Conservation (phyloP, 192 early-diverging fungal genomes). For the Backusella macrospora region DNA sequence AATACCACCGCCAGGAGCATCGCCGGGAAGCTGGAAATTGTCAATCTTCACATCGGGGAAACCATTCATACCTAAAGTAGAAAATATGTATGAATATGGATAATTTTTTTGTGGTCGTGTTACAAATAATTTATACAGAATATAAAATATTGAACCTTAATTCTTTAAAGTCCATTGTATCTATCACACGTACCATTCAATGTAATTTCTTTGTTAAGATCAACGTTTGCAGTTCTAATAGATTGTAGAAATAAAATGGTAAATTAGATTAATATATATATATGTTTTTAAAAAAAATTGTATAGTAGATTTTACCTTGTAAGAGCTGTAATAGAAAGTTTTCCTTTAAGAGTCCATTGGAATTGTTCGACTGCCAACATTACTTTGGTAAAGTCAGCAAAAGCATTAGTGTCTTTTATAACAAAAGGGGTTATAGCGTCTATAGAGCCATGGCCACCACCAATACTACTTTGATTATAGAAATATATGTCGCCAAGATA, state of each 20-base stretch:
- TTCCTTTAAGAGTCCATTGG: slow-evolving; percentile 32
- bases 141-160: too few species aligned
- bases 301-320: slow-evolving; percentile 26
- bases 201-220: slow-evolving; percentile 46
- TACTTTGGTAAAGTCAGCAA: slow-evolving; percentile 48
- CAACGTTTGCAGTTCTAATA: slow-evolving; percentile 38
- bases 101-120: not conserved
- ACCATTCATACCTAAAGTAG: slow-evolving; percentile 51
- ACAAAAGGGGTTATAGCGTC: slow-evolving; percentile 36
- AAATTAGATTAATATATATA: not conserved
- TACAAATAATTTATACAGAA: not conserved
- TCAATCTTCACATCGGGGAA: slow-evolving; percentile 53
- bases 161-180: not conserved
- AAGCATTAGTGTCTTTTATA: slow-evolving; percentile 42
- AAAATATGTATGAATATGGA: not conserved
- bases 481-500: slow-evolving; percentile 44
- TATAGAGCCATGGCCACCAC: slow-evolving; percentile 46
- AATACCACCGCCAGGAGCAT: slow-evolving; percentile 60
- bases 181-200: slow-evolving; percentile 37
- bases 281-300: not conserved
- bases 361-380: slow-evolving; percentile 47
- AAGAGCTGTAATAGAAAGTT: slow-evolving; percentile 29
- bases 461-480: slow-evolving; percentile 39
- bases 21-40: slow-evolving; percentile 53
- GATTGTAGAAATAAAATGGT: not conserved